Evolutionary conservation across 1,284 basidiomycete species (phyloP).

Genomic region (Polyporus tsugae): DNA sequence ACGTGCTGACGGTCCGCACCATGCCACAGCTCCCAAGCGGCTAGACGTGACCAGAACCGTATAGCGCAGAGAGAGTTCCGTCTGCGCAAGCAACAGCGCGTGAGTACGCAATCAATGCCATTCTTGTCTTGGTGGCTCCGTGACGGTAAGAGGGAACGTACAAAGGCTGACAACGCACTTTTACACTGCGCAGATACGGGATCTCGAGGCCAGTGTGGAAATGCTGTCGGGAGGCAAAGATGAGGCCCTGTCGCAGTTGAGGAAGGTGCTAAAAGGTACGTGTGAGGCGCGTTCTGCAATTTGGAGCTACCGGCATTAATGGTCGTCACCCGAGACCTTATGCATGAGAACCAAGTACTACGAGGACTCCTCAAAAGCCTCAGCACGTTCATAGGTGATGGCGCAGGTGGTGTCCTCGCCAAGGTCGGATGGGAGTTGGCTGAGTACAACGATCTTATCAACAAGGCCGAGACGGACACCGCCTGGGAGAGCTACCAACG

Average conservation of each 20-base stretch:
- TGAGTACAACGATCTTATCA: constrained; percentile 83
- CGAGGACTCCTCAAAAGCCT: constrained; percentile 81
- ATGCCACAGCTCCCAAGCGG: constrained; percentile 76
- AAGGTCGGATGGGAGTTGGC: constrained; percentile 81
- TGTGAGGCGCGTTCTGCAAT: constrained; percentile 20
- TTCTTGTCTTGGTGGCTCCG: not conserved
- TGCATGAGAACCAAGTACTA: constrained; percentile 88
- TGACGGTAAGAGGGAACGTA: not conserved
- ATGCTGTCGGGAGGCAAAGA: constrained; percentile 90
- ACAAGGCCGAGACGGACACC: constrained; percentile 88
- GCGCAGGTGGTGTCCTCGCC: constrained; percentile 77
- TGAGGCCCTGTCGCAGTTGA: constrained; percentile 84
- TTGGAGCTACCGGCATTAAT: constrained; percentile 19
- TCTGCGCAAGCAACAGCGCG: constrained; percentile 87
- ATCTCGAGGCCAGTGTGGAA: constrained; percentile 91
- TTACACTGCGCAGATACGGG: constrained; percentile 72
- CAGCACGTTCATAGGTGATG: constrained; percentile 85
- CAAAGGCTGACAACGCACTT: constrained; percentile 18
- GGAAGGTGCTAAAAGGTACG: constrained; percentile 80
- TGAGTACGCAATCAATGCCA: constrained; percentile 41
- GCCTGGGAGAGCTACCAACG: constrained; percentile 88
- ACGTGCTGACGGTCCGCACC: constrained; percentile 42
- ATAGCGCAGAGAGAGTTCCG: constrained; percentile 94
- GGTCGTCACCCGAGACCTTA: constrained; percentile 64
- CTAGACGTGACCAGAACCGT: constrained; percentile 88